A percentile compares a stretch with the other conserved stretches of the same genome.
phyloP scores from a whole-genome alignment of 306 rosid species.

The Quercus parvula region DNA sequence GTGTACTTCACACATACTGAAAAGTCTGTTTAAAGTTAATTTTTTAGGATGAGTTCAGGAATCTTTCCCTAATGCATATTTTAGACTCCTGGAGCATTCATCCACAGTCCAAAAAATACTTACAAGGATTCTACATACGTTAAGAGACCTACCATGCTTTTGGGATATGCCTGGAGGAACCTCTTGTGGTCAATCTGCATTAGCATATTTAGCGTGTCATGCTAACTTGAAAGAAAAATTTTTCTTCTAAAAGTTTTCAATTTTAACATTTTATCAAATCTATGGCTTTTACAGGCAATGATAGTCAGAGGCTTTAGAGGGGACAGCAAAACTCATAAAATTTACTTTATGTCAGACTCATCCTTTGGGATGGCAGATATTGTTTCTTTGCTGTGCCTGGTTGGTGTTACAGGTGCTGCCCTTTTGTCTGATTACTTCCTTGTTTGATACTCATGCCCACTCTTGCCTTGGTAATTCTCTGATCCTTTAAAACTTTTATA shows the following conservation, averaged over 20 bases:
- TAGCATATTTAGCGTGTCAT: background rate
- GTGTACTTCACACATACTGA: background rate
- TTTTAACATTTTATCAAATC: background rate
- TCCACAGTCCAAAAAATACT: background rate
- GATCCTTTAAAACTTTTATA: background rate
- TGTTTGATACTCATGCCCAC: constrained; percentile 29
- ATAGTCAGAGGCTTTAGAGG: constrained; percentile 95
- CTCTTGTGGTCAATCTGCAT: constrained; percentile 9
- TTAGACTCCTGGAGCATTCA: background rate
- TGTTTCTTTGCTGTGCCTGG: constrained; percentile 55
- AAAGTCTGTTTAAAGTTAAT: background rate
- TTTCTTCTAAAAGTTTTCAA: constrained; percentile 14
- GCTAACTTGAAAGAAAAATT: background rate
- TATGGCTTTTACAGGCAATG: constrained; percentile 71
- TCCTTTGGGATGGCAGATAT: constrained; percentile 60
- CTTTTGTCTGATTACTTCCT: constrained; percentile 61
- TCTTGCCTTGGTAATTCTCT: constrained; percentile 15
- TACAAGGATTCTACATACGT: background rate
- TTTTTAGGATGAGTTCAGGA: background rate
- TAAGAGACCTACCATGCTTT: background rate
- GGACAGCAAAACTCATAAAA: constrained; percentile 59
- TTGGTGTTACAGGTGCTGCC: constrained; percentile 57
- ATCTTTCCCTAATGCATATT: background rate
- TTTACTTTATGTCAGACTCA: constrained; percentile 71
- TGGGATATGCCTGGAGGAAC: background rate